Conservation (phyloP, 805 yeast genomes). For the Ogataea sp. region DNA sequence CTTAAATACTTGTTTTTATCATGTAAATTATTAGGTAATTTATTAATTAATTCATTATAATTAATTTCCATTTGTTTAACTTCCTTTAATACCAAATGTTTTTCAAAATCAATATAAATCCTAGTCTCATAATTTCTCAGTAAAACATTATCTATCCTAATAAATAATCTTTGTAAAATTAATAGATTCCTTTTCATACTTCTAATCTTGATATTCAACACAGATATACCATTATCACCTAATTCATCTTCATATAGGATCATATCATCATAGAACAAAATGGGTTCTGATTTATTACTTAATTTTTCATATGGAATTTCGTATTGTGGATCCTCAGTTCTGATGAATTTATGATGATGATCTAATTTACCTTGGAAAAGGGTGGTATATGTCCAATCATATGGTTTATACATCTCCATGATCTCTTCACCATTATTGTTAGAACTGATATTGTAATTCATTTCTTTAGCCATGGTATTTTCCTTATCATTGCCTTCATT, state of each 20-base stretch:
- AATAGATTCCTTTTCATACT: constrained; percentile 82
- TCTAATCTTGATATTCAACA: constrained; percentile 69
- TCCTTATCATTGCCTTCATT: background rate
- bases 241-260: constrained; percentile 89
- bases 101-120: constrained; percentile 67
- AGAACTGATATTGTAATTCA: no score
- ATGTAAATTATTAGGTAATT: constrained; percentile 38
- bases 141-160: constrained; percentile 86
- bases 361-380: constrained; percentile 55
- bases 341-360: constrained; percentile 9
- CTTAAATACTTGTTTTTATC: constrained; percentile 67
- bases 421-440: constrained; percentile 29
- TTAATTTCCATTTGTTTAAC: constrained; percentile 60
- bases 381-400: constrained; percentile 95
- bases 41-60: constrained; percentile 37
- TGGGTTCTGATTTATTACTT: constrained; percentile 72
- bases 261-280: constrained; percentile 82
- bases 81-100: constrained; percentile 62
- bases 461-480: background rate
- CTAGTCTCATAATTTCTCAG: constrained; percentile 82
- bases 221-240: constrained; percentile 91
- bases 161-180: constrained; percentile 65
- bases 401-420: constrained; percentile 67
- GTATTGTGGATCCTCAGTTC: constrained; percentile 19
- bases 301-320: constrained; percentile 66